A percentile compares a stretch with the other conserved stretches of the same genome.
Evolutionary conservation across 2,329 filamentous ascomycete species (phyloP).

Genomic region (Diplodia mutila): DNA sequence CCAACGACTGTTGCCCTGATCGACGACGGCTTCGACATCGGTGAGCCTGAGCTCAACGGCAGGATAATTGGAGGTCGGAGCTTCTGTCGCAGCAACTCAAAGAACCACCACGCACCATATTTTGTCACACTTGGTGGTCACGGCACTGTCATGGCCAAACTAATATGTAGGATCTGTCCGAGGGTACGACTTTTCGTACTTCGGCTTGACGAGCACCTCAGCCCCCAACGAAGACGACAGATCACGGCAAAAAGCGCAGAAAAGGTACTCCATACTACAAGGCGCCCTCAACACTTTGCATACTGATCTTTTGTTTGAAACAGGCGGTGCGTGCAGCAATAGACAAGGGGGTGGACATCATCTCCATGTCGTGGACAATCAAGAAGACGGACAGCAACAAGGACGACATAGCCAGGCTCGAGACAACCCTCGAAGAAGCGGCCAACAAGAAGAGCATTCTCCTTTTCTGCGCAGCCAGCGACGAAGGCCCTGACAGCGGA

Average conservation of each 20-base stretch:
- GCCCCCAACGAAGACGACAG: neutral
- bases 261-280: neutral
- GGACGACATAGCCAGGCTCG: neutral
- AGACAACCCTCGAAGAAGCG: neutral
- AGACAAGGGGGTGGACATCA: neutral
- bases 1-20: neutral
- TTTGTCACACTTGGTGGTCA: neutral
- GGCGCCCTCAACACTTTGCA: too few species aligned
- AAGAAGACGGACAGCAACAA: neutral
- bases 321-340: neutral
- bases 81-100: neutral
- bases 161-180: neutral
- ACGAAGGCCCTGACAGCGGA: neutral
- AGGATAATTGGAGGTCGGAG: neutral
- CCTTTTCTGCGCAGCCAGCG: neutral
- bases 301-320: too few species aligned
- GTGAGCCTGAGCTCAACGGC: neutral
- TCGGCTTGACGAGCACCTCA: neutral
- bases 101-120: neutral
- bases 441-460: neutral
- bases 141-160: conserved; percentile 5
- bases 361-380: conserved; percentile 14
- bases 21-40: conserved; percentile 3
- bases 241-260: neutral
- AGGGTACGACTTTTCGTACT: neutral